These are phyloP conservation scores for Elaeis oleifera DNA, from an alignment of 202 grass and related monocot genomes.

Conservation along the genomic window DNA sequence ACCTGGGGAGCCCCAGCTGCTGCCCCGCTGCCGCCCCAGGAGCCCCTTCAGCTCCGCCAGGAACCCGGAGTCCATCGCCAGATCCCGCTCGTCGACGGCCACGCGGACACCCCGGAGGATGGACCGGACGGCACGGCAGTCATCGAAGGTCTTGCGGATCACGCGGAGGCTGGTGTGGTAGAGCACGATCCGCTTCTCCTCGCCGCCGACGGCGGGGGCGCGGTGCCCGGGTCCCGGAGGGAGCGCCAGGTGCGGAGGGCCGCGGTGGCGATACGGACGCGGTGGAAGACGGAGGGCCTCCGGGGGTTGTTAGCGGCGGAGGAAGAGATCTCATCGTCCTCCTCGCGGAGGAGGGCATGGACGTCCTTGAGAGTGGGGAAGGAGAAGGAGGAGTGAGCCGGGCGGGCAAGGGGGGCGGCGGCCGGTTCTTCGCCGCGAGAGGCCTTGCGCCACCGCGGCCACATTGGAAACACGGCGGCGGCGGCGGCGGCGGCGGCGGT, in stretches of 20 bases:
- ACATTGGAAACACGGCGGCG: background rate
- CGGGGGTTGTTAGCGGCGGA: background rate
- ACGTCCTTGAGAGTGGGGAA: constrained; percentile 28
- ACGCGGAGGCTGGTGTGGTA: constrained; percentile 10
- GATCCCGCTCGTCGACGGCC: constrained; percentile 19
- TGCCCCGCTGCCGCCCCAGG: background rate
- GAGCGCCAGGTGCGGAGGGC: background rate
- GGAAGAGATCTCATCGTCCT: constrained; percentile 3
- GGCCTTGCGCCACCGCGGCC: constrained; percentile 3
- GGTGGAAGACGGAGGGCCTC: constrained; percentile 35
- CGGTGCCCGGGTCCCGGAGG: background rate
- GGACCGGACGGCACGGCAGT: constrained; percentile 1
- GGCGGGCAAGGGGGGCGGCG: background rate
- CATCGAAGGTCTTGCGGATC: constrained; percentile 8
- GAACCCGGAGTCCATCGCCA: constrained; percentile 5
- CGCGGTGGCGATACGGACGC: constrained; percentile 21
- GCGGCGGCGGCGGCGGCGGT: too few species aligned
- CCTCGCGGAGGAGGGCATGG: constrained; percentile 19
- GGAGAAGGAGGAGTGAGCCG: background rate
- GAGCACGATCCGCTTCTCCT: constrained; percentile 19
- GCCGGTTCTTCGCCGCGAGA: background rate
- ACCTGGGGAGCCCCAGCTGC: constrained; percentile 3
- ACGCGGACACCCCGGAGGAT: constrained; percentile 15
- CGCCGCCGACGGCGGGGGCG: background rate
- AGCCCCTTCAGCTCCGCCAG: constrained; percentile 3